Evolutionary conservation across 1,284 basidiomycete species (phyloP), one percentile per base, ranked within the genome.

Genomic region (Boletus semigastroideus): DNA sequence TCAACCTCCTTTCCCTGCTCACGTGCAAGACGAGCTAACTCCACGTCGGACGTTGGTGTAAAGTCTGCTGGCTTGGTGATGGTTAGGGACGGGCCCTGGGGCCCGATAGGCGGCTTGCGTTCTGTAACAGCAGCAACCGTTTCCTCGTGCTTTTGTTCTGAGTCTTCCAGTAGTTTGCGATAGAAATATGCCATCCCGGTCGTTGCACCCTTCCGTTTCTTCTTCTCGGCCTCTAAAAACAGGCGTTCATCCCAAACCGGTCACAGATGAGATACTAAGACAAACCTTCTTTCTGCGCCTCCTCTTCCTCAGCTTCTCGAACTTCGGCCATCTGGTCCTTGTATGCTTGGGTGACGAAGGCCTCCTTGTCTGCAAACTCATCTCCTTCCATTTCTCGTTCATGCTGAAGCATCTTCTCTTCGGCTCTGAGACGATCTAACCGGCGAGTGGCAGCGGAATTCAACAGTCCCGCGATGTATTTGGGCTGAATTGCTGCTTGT

Each of bases 331-430:
- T 92, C 72, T 99, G 97, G 56, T 92, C 89, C 71, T 94, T 94
- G 74, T 99, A 99, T 33, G 94, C 94, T 64, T 94, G 92, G 1
- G 97, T 99, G 41, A 99, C 95, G 64, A 98, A 99, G 20, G 87
- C 82, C 56, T 99, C 97, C 75, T 96, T 99, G 74, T 93, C 96
- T 43, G 79, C 81, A 70, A 94, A 99, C 69, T 95, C 85, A 57
- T 96, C 94, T 1, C 97, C 97, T 72, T 99, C 97, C 22, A 81
- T 75, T 68, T 95, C 92, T 19, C 97, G 82, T 68, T 99, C 96
- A 43, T 84, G 82, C 69, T 96, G 91, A 62, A 98, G 89, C 87
- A 95, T 92, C 77, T 98, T 98, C 73, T 99, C 94, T 71, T 99
- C 96, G 0, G 97, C 97, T 50, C 95, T 80, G n/a, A 98, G 71